A percentile compares a stretch with the other conserved stretches of the same genome.
Evolutionary conservation across 768 basidiomycete genomes (phyloP).

Genomic region (Lentinula sp.): DNA sequence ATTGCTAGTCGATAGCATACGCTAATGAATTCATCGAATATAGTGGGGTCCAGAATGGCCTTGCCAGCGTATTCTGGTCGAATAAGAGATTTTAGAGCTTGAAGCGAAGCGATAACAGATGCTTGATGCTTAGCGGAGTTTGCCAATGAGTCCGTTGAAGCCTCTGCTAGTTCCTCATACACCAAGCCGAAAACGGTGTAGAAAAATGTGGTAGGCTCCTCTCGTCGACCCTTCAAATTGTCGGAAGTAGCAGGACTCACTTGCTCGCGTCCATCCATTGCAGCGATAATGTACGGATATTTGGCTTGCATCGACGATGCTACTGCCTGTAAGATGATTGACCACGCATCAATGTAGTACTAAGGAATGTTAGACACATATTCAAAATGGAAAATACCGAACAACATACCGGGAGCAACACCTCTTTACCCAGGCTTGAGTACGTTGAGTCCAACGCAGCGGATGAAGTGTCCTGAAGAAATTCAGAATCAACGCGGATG

Average conservation of each 20-base stretch:
- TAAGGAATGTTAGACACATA: constrained; percentile 22
- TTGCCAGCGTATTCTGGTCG: constrained; percentile 74
- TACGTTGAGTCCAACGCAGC: constrained; percentile 78
- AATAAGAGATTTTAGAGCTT: constrained; percentile 77
- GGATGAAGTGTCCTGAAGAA: constrained; percentile 67
- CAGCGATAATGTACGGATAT: constrained; percentile 65
- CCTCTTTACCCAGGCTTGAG: constrained; percentile 85
- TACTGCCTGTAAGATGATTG: constrained; percentile 78
- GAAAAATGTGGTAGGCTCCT: constrained; percentile 78
- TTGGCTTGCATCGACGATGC: constrained; percentile 69
- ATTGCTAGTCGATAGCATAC: constrained; percentile 87
- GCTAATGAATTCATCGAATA: constrained; percentile 87
- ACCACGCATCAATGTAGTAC: constrained; percentile 87
- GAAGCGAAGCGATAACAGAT: constrained; percentile 57
- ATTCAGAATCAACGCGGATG: constrained; percentile 84
- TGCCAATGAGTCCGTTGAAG: constrained; percentile 53
- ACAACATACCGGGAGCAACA: constrained; percentile 75
- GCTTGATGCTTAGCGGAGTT: constrained; percentile 33
- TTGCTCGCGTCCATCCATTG: constrained; percentile 73
- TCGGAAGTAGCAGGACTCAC: constrained; percentile 15
- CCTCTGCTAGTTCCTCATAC: constrained; percentile 75
- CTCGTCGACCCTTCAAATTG: constrained; percentile 22
- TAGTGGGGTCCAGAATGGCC: constrained; percentile 71
- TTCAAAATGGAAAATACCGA: not conserved
- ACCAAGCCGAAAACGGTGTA: constrained; percentile 91